Conservation (phyloP, 805 yeast species). For the Lachancea sp. region DNA sequence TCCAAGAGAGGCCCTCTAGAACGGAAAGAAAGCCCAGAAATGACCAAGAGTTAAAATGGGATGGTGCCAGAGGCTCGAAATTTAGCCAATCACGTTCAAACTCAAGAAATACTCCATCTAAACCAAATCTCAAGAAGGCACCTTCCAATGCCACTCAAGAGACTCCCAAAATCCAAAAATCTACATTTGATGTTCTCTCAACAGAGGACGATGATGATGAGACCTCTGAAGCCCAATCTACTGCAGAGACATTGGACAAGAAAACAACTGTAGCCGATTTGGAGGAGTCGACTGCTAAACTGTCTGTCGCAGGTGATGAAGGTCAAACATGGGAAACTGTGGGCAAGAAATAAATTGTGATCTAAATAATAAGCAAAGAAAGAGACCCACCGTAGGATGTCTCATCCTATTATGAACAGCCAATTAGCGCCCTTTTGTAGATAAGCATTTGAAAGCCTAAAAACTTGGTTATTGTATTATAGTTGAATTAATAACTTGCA, state of each 20-base stretch:
- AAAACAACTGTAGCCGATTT: conserved; percentile 21
- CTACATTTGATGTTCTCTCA: conserved; percentile 46
- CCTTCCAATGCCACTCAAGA: conserved; percentile 26
- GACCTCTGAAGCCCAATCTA: conserved; percentile 15
- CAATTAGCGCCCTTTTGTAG: neutral
- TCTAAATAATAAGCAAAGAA: conserved; percentile 1
- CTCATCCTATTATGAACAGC: neutral
- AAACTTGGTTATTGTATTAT: no score
- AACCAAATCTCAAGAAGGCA: conserved; percentile 11
- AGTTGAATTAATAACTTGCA: no score
- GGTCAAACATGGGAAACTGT: conserved; percentile 44
- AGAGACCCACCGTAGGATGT: neutral
- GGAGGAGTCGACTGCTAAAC: conserved; percentile 36
- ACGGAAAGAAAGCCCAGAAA: conserved; percentile 28
- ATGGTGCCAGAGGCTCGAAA: conserved; percentile 44
- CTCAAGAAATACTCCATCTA: conserved; percentile 7
- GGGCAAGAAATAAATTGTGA: conserved; percentile 34
- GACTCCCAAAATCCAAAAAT: conserved; percentile 36
- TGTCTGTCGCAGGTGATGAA: conserved; percentile 34
- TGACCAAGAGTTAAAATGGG: conserved; percentile 45
- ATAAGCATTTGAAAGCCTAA: neutral
- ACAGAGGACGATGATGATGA: conserved; percentile 48
- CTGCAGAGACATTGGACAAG: conserved; percentile 12
- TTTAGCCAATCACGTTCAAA: conserved; percentile 13
- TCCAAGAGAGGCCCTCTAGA: conserved; percentile 18